These are phyloP conservation scores for Volvox africanus DNA, from an alignment of 139 green algal species.

Conservation along the genomic window DNA sequence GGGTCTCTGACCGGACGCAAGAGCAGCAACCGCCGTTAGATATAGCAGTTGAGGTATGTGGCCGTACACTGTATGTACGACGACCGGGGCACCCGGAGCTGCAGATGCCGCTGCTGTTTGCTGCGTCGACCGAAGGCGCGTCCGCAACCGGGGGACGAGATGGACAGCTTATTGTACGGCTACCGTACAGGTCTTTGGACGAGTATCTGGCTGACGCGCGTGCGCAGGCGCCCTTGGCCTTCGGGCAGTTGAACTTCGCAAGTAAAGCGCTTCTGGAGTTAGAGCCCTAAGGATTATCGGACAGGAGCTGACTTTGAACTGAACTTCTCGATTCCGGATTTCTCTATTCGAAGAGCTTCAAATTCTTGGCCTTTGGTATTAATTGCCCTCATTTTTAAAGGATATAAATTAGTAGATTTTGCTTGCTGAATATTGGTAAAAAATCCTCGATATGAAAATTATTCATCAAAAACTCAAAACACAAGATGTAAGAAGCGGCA, in stretches of 20 bases:
- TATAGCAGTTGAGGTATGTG: constrained; percentile 44
- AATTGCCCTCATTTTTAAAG: too few species aligned
- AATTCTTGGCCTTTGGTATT: too few species aligned
- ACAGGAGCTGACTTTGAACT: too few species aligned
- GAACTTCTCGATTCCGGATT: too few species aligned
- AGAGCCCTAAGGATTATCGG: constrained; percentile 52
- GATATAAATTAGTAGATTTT: too few species aligned
- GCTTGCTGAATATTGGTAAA: too few species aligned
- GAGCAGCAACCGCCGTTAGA: background rate
- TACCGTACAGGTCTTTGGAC: constrained; percentile 34
- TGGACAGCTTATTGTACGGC: constrained; percentile 32
- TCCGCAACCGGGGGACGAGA: background rate
- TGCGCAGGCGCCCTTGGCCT: constrained; percentile 49
- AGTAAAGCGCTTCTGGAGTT: constrained; percentile 56
- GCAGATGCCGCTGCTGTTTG: constrained; percentile 54
- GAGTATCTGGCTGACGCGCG: constrained; percentile 13
- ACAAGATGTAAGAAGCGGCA: too few species aligned
- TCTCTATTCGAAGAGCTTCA: too few species aligned
- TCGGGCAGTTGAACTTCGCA: constrained; percentile 49
- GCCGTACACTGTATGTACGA: constrained; percentile 29
- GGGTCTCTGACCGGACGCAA: background rate
- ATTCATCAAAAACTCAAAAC: too few species aligned
- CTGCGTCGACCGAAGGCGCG: background rate
- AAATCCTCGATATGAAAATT: too few species aligned
- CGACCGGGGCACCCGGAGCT: constrained; percentile 24